A percentile compares a stretch with the other conserved stretches of the same genome.
These are phyloP conservation scores for Anthoceros angustus DNA, from an alignment of 225 moss, liverwort and hornwort genomes.

Conservation along the genomic window DNA sequence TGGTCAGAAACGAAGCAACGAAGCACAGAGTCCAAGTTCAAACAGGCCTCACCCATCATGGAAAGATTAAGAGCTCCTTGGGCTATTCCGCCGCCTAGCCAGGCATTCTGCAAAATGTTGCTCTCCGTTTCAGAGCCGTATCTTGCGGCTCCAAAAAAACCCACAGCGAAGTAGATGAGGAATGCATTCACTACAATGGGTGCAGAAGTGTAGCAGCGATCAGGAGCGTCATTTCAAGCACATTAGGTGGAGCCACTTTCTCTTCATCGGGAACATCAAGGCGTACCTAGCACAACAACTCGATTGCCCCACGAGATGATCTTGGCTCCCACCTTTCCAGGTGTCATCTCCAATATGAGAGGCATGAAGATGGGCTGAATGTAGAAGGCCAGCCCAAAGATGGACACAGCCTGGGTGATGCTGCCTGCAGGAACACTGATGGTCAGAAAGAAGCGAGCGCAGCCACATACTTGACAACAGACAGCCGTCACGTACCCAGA, in stretches of 20 bases:
- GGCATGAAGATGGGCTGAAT: conserved; percentile 83
- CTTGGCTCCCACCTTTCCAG: conserved; percentile 48
- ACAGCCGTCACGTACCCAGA: conserved; percentile 29
- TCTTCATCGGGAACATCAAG: background rate
- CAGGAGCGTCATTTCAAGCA: background rate
- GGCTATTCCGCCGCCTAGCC: conserved; percentile 68
- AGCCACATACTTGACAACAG: background rate
- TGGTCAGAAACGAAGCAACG: background rate
- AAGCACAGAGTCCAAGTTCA: background rate
- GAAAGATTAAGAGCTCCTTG: conserved; percentile 72
- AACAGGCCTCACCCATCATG: conserved; percentile 29
- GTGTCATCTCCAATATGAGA: conserved; percentile 48
- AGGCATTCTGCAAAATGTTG: conserved; percentile 51
- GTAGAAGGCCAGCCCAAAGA: conserved; percentile 84
- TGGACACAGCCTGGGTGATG: conserved; percentile 64
- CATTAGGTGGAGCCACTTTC: background rate
- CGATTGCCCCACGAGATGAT: conserved; percentile 64
- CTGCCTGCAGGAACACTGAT: conserved; percentile 24
- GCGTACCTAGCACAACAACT: conserved; percentile 44
- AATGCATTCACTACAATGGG: conserved; percentile 46
- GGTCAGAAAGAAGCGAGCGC: background rate
- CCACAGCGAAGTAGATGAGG: conserved; percentile 47
- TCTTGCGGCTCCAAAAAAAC: conserved; percentile 68
- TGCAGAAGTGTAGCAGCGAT: background rate
- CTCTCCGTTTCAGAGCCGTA: conserved; percentile 30